A percentile compares a stretch with the other conserved stretches of the same genome.
phyloP scores from a whole-genome alignment of 2,329 filamentous ascomycete species.

The Coniochaeta hoffmannii region DNA sequence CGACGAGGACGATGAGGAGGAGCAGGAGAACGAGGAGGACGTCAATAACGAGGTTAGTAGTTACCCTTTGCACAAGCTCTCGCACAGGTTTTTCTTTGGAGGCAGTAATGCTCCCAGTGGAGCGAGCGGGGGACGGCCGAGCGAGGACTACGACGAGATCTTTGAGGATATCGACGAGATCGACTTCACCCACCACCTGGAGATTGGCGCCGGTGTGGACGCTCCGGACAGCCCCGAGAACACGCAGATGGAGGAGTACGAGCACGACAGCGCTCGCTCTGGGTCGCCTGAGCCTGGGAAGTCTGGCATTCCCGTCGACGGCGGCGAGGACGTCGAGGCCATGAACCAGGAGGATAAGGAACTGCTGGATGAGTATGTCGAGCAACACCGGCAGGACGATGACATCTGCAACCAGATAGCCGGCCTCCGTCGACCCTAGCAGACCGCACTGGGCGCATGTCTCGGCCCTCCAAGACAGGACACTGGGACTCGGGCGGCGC shows the following conservation, averaged over 20 bases:
- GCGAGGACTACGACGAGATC: conserved; percentile 1
- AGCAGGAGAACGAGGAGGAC: conserved; percentile 76
- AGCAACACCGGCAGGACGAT: background rate
- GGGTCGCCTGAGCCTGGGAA: background rate
- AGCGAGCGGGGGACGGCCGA: background rate
- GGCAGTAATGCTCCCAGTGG: background rate
- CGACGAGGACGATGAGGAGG: conserved; percentile 93
- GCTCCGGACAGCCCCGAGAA: background rate
- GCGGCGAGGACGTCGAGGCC: background rate
- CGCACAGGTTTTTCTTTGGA: conserved; percentile 10
- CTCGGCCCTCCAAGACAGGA: background rate
- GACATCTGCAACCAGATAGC: background rate
- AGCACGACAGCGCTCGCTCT: background rate
- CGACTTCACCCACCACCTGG: conserved; percentile 4
- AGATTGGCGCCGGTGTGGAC: conserved; percentile 5
- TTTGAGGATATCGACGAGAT: conserved; percentile 3
- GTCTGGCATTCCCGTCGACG: background rate
- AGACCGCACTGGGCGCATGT: background rate
- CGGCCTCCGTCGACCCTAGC: background rate
- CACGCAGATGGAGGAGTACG: conserved; percentile 3
- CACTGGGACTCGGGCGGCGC: background rate
- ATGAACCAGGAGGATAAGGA: background rate
- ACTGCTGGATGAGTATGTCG: background rate
- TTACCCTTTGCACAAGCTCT: conserved; percentile 12
- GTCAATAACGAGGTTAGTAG: conserved; percentile 62